Evolutionary conservation across 208 protist species (phyloP), one percentile per base, ranked within the genome.

Genomic region (Willaertia magna): DNA sequence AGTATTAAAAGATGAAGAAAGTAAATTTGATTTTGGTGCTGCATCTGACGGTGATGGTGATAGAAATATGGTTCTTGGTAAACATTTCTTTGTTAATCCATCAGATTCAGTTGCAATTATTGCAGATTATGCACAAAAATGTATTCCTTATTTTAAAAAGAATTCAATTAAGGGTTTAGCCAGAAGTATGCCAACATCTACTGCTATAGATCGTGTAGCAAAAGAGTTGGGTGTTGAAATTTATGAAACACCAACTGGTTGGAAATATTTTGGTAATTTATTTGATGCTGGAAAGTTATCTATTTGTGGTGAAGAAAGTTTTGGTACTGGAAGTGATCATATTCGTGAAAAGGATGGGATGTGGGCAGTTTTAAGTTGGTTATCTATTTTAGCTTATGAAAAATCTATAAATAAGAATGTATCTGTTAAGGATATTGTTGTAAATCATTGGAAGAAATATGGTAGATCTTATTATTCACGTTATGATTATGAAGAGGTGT

Each of bases 251-350:
- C 96, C 97, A 30, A 98, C 96, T 20, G 97, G 97, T 49, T 99
- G 98, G 98, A 99, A 99, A 91, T 99, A 97, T 92, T 99, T 99
- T 91, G 97, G 97, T 85, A 99, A 99, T 89, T 90, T 99, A 34
- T 98, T 99, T 96, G 98, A 98, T 89, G 93, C 93, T 86, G 52
- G 79, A 44, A 74, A 79, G 22, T 42, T 84, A 4, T 93, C 90
- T 78, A 93, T 99, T 75, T 99, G 98, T 90, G 97, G 97, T 59
- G 97, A 99, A 92, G 98, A 99, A 90, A 96, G 91, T 75, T 99
- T 99, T 90, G 98, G 98, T 55, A 99, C 97, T 9, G 95, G 96
- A 81, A 97, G 92, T 75, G 94, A 97, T 85, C 95, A 98, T 90
- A 95, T 99, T 67, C 93, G 98, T 79, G 98, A 99, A 92, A 99